Conservation (phyloP, 148 eudicot species). For the Salicornia ramosissima region DNA sequence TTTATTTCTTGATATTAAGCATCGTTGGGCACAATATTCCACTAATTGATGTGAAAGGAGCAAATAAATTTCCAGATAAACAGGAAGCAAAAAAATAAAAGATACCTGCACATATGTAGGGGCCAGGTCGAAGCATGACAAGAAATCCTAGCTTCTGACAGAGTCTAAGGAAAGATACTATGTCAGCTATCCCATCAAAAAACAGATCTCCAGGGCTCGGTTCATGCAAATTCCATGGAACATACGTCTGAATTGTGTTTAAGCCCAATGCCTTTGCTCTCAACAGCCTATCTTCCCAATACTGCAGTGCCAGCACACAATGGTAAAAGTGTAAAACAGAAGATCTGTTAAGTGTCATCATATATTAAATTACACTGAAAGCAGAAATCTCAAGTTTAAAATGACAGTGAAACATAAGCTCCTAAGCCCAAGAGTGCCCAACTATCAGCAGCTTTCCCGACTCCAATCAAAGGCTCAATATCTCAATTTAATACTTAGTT, state of each 20-base stretch:
- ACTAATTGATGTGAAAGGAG: too few relatives aligned
- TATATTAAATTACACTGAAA: neutral
- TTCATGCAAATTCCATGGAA: slow-evolving; percentile 98
- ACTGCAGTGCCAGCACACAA: slow-evolving; percentile 37
- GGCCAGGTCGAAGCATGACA: slow-evolving; percentile 97
- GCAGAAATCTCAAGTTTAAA: neutral
- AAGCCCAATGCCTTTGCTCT: slow-evolving; percentile 92
- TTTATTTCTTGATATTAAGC: neutral
- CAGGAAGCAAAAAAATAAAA: neutral
- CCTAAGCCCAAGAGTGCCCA: too few relatives aligned
- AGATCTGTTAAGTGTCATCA: neutral
- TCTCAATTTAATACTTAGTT: neutral
- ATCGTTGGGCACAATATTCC: neutral
- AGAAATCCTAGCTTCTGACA: slow-evolving; percentile 76
- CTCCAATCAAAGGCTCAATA: neutral
- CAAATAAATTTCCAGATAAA: neutral
- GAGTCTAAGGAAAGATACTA: slow-evolving; percentile 60
- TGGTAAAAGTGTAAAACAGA: neutral
- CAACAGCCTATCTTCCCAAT: slow-evolving; percentile 92
- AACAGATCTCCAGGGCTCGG: slow-evolving; percentile 59
- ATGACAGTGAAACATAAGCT: neutral
- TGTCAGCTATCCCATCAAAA: slow-evolving; percentile 80
- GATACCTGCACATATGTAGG: slow-evolving; percentile 91
- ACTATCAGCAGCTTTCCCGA: neutral
- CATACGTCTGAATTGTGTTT: slow-evolving; percentile 89